Evolutionary conservation across 129 eudicot species (phyloP).

Genomic region (Lonicera japonica): DNA sequence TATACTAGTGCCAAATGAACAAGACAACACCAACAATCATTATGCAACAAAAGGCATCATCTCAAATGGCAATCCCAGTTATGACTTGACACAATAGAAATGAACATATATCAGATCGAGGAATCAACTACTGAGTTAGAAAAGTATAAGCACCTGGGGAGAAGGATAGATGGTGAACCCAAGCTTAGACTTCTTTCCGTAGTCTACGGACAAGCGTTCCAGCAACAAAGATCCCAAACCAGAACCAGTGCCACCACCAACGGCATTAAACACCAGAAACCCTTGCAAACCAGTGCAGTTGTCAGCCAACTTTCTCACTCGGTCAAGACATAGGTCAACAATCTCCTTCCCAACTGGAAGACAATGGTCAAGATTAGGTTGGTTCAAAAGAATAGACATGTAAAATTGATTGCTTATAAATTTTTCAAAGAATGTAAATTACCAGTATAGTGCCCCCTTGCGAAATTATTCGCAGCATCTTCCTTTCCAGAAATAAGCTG

Average conservation of each 20-base stretch:
- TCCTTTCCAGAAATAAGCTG: conserved; percentile 97
- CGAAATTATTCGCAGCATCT: conserved; percentile 96
- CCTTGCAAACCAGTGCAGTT: conserved; percentile 98
- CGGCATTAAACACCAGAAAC: conserved; percentile 86
- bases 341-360: conserved; percentile 87
- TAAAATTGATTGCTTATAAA: not conserved
- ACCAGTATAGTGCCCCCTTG: conserved; percentile 98
- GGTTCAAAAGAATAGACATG: conserved; percentile 5
- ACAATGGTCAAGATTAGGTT: conserved; percentile 7
- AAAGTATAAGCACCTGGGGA: conserved; percentile 66
- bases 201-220: conserved; percentile 93
- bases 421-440: not conserved
- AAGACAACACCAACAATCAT: too few species aligned
- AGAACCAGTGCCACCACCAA: conserved; percentile 99
- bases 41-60: too few species aligned
- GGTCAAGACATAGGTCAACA: conserved; percentile 85
- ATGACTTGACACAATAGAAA: too few species aligned
- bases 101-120: too few species aligned
- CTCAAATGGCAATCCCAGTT: too few species aligned
- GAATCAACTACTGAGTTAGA: not conserved
- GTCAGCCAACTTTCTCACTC: conserved; percentile 91
- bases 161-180: conserved; percentile 98
- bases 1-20: too few species aligned
- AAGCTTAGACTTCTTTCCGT: conserved; percentile 97
- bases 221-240: conserved; percentile 91